Evolutionary conservation across 1,139 yeast genomes (phyloP), one percentile per base, ranked within the genome.

Genomic region (Magnusiomyces magnusii): DNA sequence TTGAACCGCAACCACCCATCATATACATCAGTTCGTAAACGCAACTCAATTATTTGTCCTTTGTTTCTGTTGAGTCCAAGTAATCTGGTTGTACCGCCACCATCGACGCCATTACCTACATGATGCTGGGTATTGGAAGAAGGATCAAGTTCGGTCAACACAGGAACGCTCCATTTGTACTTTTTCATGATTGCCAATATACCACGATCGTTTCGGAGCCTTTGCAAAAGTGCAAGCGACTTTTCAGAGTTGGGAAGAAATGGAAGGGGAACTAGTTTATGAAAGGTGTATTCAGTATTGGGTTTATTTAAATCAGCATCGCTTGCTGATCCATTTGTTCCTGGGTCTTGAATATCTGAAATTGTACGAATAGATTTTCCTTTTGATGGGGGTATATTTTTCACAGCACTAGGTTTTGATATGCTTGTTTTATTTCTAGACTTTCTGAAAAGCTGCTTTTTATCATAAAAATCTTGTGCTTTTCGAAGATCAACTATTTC

Each of bases 111-210:
- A 13, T 31, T 31, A 13, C 36, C 36, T 13, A 31, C 7, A 39
- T 9, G 19, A 17, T 39, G 44, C 44, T 17, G 44, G 1, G 78
- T 74, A 61, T 73, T 71, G 21, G 70, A 61, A 1, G 74, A 69
- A 0, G 78, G 78, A 56, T 75, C 78, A 28, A 75, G 67, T 60
- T 75, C 78, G 0, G 76, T 70, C 47, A 75, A 62, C 2, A 70
- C 62, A 0, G 75, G 75, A 3, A 75, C 76, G 3, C 67, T 63
- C 68, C 71, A 72, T 54, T 70, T 65, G 63, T 75, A 68, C 60
- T 69, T 71, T 47, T 62, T 65, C 77, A 75, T 74, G 36, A 75
- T 66, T 2, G 72, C 73, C 47, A 63, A 66, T 19, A 75, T 68
- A 15, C 76, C 78, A 17, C 67, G 61, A 60, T 75, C 78, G 54